Percentiles rank a stretch among this genome's conserved stretches.
Evolutionary conservation across 805 yeast genomes (phyloP).

Genomic region (Wickerhamomyces ciferrii): DNA sequence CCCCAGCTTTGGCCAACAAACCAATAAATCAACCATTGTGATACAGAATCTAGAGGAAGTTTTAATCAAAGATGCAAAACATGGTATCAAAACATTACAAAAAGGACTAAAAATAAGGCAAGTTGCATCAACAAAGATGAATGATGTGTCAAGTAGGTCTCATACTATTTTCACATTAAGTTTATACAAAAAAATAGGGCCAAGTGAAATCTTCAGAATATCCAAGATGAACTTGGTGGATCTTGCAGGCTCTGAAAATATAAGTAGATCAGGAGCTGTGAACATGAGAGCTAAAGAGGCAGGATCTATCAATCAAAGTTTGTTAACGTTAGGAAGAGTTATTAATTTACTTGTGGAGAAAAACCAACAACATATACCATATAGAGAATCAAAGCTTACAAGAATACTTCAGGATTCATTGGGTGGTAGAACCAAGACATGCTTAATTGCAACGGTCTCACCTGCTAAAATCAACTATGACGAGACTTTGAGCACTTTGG

Average conservation of each 20-base stretch:
- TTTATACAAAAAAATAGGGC: conserved; percentile 41
- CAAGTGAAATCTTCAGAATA: conserved; percentile 41
- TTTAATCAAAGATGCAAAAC: conserved; percentile 44
- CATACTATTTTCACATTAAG: conserved; percentile 72
- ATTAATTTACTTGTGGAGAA: conserved; percentile 68
- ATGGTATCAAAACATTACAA: conserved; percentile 51
- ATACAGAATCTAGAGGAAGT: conserved; percentile 66
- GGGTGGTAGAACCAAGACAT: conserved; percentile 86
- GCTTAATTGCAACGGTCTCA: conserved; percentile 81
- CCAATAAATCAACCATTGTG: conserved; percentile 29
- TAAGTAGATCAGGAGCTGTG: conserved; percentile 81
- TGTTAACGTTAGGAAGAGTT: conserved; percentile 84
- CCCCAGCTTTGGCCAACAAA: conserved; percentile 1
- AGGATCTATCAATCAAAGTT: conserved; percentile 85
- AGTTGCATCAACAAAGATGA: conserved; percentile 70
- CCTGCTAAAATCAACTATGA: conserved; percentile 76
- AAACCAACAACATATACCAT: conserved; percentile 68
- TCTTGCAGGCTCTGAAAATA: conserved; percentile 93
- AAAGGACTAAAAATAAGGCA: conserved; percentile 56
- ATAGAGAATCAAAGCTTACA: conserved; percentile 76
- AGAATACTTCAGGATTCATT: conserved; percentile 71
- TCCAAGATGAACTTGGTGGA: conserved; percentile 87
- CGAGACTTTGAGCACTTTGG: conserved; percentile 80
- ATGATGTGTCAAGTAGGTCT: conserved; percentile 68
- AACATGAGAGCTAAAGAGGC: conserved; percentile 89